Evolutionary conservation across 768 basidiomycete species (phyloP).

Genomic region (Tulasnella sp.): DNA sequence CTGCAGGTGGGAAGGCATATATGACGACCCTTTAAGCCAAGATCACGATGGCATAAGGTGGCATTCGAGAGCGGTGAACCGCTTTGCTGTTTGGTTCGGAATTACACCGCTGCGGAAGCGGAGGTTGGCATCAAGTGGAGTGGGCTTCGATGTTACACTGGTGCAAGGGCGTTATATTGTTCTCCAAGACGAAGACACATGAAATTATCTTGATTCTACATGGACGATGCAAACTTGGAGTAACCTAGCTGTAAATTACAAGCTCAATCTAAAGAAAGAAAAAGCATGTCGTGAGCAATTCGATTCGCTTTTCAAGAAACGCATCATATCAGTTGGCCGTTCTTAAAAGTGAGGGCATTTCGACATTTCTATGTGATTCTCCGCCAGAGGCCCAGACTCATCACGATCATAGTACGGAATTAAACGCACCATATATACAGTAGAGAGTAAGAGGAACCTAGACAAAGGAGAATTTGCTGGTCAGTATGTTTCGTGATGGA

Average conservation of each 20-base stretch:
- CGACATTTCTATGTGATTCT: background rate
- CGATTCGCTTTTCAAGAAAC: background rate
- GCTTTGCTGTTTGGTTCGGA: slow-evolving; percentile 66
- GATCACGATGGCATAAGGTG: slow-evolving; percentile 37
- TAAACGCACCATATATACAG: background rate
- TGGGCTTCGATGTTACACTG: slow-evolving; percentile 58
- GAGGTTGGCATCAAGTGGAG: slow-evolving; percentile 50
- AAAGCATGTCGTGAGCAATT: background rate
- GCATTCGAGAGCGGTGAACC: slow-evolving; percentile 46
- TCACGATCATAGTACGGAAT: background rate
- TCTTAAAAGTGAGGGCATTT: background rate
- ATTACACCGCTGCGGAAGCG: slow-evolving; percentile 60
- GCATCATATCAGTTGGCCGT: background rate
- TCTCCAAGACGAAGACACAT: slow-evolving; percentile 34
- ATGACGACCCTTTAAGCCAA: slow-evolving; percentile 51
- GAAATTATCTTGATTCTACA: background rate
- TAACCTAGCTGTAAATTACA: background rate
- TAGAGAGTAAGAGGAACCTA: background rate
- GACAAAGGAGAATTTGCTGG: background rate
- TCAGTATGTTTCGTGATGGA: background rate
- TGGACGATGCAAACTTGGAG: background rate
- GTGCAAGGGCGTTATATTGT: slow-evolving; percentile 59
- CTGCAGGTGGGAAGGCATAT: slow-evolving; percentile 58
- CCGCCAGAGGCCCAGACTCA: background rate
- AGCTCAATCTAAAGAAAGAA: background rate